Evolutionary conservation across 2,329 filamentous ascomycete species (phyloP).

Genomic region (Aspergillus fijiensis): DNA sequence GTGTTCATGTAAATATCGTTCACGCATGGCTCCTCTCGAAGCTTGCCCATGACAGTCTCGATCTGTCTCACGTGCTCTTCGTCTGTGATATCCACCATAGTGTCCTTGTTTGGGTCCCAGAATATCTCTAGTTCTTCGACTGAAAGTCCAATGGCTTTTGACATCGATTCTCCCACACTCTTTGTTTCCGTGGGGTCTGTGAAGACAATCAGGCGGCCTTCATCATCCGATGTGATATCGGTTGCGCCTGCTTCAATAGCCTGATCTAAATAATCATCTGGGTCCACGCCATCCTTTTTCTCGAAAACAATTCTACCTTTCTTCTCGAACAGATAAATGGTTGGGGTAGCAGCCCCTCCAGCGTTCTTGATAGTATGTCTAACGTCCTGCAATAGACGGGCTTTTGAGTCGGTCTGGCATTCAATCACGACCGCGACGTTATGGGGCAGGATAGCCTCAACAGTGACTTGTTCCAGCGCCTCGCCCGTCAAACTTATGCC

Average conservation of each 20-base stretch:
- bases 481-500: conserved; percentile 74
- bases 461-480: conserved; percentile 70
- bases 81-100: conserved; percentile 63
- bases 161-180: conserved; percentile 63
- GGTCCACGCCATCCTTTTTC: conserved; percentile 54
- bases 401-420: conserved; percentile 78
- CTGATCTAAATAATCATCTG: conserved; percentile 73
- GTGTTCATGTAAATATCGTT: conserved; percentile 77
- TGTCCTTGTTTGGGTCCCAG: conserved; percentile 81
- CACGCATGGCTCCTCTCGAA: conserved; percentile 68
- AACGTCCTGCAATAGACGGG: conserved; percentile 71
- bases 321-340: conserved; percentile 80
- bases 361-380: conserved; percentile 68
- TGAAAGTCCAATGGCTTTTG: conserved; percentile 62
- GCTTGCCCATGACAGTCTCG: conserved; percentile 53
- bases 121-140: conserved; percentile 77
- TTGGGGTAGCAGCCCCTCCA: conserved; percentile 69
- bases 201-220: conserved; percentile 70
- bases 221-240: conserved; percentile 55
- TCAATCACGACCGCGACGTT: conserved; percentile 77
- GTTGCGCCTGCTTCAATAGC: conserved; percentile 80
- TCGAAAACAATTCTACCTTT: conserved; percentile 73
- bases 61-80: conserved; percentile 58
- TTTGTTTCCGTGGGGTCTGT: conserved; percentile 67
- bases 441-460: conserved; percentile 78